phyloP scores from a whole-genome alignment of 2,329 filamentous ascomycete genomes.

The Fusarium sp. region DNA sequence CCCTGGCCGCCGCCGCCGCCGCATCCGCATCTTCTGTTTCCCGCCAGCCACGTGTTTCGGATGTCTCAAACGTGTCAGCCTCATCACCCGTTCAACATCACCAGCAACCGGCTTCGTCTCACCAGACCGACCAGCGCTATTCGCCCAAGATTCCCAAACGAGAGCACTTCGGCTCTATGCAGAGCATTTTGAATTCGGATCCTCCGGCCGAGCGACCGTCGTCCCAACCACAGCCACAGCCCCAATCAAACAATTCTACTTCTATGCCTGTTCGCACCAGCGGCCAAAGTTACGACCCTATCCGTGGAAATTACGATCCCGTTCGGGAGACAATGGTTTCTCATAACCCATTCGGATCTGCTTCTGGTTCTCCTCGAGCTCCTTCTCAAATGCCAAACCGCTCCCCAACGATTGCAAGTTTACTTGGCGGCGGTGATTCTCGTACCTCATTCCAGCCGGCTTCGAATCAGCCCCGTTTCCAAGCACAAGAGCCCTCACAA shows the following conservation, averaged over 20 bases:
- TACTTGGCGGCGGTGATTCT: slow-evolving; percentile 66
- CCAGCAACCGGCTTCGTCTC: slow-evolving; percentile 37
- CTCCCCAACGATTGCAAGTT: slow-evolving; percentile 90
- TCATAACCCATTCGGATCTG: slow-evolving; percentile 58
- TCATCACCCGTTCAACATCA: slow-evolving; percentile 45
- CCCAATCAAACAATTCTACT: slow-evolving; percentile 53
- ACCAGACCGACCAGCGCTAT: slow-evolving; percentile 46
- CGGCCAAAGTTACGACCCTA: slow-evolving; percentile 89
- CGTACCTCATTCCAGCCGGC: slow-evolving; percentile 41
- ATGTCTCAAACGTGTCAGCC: slow-evolving; percentile 38
- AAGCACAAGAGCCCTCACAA: slow-evolving; percentile 51
- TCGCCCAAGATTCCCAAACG: slow-evolving; percentile 63
- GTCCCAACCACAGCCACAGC: slow-evolving; percentile 33
- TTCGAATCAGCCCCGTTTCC: slow-evolving; percentile 45
- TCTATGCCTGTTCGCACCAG: slow-evolving; percentile 68
- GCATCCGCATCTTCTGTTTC: slow-evolving; percentile 37
- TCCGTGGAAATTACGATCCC: slow-evolving; percentile 79
- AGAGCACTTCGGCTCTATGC: slow-evolving; percentile 64
- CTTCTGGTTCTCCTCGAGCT: slow-evolving; percentile 62
- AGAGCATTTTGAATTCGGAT: slow-evolving; percentile 66
- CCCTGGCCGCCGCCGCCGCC: slow-evolving; percentile 47
- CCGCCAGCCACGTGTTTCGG: slow-evolving; percentile 37
- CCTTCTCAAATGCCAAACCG: slow-evolving; percentile 48
- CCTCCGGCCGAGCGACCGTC: slow-evolving; percentile 38
- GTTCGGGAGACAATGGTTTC: slow-evolving; percentile 70